These are phyloP conservation scores for Lepidium africanum DNA, from an alignment of 345 rosid genomes.

Conservation along the genomic window DNA sequence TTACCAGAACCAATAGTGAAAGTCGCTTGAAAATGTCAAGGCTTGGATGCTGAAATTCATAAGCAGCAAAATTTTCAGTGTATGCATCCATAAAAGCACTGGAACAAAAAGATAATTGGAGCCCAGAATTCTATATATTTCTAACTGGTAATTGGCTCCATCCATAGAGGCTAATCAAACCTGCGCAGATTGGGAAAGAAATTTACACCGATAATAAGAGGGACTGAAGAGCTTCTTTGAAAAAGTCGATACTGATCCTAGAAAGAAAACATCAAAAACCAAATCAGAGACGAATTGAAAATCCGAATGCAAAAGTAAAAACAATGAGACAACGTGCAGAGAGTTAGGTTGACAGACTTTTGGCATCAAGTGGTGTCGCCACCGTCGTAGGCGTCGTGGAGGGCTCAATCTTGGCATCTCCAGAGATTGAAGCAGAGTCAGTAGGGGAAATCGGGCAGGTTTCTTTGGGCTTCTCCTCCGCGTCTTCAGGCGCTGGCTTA, in stretches of 20 bases:
- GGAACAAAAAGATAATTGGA: not conserved
- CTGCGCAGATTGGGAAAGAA: slow-evolving; percentile 70
- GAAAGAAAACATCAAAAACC: not conserved
- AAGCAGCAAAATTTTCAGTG: not conserved
- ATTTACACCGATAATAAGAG: slow-evolving; percentile 57
- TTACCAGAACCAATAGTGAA: slow-evolving; percentile 58
- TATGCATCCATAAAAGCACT: not conserved
- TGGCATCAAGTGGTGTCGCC: slow-evolving; percentile 45
- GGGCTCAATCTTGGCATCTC: slow-evolving; percentile 44
- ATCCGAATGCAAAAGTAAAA: not conserved
- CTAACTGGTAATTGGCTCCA: not conserved
- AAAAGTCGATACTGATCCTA: slow-evolving; percentile 49
- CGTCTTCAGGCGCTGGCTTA: slow-evolving; percentile 23
- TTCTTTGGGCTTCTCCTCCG: slow-evolving; percentile 48
- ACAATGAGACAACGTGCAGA: not conserved
- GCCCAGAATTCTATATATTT: not conserved
- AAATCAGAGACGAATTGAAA: not conserved
- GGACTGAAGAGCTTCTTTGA: slow-evolving; percentile 52
- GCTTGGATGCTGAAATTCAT: slow-evolving; percentile 52
- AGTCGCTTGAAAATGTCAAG: slow-evolving; percentile 30
- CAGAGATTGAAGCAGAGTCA: slow-evolving; percentile 43
- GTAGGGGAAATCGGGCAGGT: slow-evolving; percentile 34
- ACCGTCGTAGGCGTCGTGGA: slow-evolving; percentile 35
- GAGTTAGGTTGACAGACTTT: slow-evolving; percentile 31
- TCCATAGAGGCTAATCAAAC: slow-evolving; percentile 25